A percentile compares a stretch with the other conserved stretches of the same genome.
phyloP scores from a whole-genome alignment of 257 asterid genomes.

The Ligustrum vulgare region DNA sequence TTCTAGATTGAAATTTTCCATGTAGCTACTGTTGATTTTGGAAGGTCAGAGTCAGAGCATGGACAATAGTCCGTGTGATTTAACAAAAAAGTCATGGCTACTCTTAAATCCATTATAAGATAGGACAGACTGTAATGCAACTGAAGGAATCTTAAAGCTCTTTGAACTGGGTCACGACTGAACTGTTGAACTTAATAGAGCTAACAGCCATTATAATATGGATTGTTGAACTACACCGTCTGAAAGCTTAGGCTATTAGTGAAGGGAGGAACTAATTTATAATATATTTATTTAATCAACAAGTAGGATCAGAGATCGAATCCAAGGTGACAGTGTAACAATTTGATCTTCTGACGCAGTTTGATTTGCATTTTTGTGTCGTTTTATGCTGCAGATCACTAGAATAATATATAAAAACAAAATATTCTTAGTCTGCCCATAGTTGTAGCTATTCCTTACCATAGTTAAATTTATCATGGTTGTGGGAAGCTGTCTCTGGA shows the following conservation, averaged over 20 bases:
- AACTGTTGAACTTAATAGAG: background rate
- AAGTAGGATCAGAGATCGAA: background rate
- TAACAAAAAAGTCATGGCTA: background rate
- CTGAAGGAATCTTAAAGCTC: background rate
- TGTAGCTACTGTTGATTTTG: background rate
- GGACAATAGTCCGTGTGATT: background rate
- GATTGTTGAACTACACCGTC: background rate
- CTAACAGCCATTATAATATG: background rate
- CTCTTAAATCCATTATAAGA: background rate
- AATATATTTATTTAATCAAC: background rate
- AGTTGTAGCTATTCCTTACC: background rate
- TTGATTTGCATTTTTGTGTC: background rate
- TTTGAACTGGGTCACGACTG: background rate
- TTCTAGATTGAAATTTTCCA: background rate
- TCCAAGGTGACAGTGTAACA: background rate
- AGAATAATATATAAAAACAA: background rate
- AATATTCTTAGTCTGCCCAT: background rate
- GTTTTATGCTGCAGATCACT: background rate
- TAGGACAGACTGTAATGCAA: background rate
- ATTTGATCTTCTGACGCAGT: background rate
- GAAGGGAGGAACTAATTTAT: background rate
- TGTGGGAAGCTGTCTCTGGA: background rate
- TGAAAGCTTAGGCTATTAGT: background rate
- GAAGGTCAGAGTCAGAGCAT: background rate
- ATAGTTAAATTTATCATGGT: background rate